A percentile compares a stretch with the other conserved stretches of the same genome.
Conservation (phyloP, 768 basidiomycete species). For the Crassisporium funariophilum region DNA sequence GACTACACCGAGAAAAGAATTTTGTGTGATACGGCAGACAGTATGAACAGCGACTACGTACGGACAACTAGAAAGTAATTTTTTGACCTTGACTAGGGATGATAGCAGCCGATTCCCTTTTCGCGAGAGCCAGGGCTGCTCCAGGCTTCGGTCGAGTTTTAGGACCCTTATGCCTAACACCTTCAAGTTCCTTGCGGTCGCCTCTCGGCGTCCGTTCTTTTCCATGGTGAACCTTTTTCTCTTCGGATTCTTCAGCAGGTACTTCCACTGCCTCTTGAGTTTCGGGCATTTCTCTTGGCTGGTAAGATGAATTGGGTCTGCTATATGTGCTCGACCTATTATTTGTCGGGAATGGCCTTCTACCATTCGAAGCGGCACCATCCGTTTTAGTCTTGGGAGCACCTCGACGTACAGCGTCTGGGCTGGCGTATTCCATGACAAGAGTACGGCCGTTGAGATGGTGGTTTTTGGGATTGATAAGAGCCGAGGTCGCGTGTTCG, state of each 20-base stretch:
- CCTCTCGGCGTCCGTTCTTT: conserved; percentile 4
- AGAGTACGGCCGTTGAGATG: conserved; percentile 81
- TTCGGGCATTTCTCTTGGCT: background rate
- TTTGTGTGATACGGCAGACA: background rate
- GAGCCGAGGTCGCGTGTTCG: conserved; percentile 78
- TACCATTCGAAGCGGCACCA: conserved; percentile 11
- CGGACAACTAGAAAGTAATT: conserved; percentile 59
- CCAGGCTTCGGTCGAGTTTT: conserved; percentile 69
- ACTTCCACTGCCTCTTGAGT: background rate
- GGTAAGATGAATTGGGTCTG: no score
- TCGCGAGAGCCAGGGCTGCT: conserved; percentile 76
- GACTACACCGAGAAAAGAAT: background rate
- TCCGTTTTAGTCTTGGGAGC: conserved; percentile 43
- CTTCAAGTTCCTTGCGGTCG: conserved; percentile 1
- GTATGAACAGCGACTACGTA: background rate
- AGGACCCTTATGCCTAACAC: conserved; percentile 33
- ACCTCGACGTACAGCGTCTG: conserved; percentile 87
- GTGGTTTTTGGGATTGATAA: conserved; percentile 86
- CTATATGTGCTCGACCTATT: no score
- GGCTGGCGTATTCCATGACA: conserved; percentile 86
- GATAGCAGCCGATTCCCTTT: conserved; percentile 76
- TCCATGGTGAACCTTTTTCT: conserved; percentile 1
- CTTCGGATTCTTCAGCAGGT: conserved; percentile 2
- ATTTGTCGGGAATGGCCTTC: no score
- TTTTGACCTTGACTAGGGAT: conserved; percentile 70